A percentile compares a stretch with the other conserved stretches of the same genome.
These are phyloP conservation scores for Monosporozyma aerobia DNA, from an alignment of 805 yeast genomes.

Conservation along the genomic window DNA sequence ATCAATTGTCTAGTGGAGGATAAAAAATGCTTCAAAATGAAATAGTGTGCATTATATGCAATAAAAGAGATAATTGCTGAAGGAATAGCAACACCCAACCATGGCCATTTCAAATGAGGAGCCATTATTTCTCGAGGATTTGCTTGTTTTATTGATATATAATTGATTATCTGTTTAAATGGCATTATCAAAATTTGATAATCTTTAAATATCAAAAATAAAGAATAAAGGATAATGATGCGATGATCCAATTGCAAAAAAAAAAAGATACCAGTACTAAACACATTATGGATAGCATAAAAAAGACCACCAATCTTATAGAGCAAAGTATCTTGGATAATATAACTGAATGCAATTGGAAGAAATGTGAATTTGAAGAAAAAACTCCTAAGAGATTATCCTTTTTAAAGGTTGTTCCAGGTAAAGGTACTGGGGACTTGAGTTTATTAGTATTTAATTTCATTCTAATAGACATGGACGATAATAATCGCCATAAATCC, in stretches of 20 bases:
- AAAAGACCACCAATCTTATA: too few relatives aligned
- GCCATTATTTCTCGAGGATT: slow-evolving; percentile 21
- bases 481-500: background rate
- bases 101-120: slow-evolving; percentile 37
- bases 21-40: slow-evolving; percentile 42
- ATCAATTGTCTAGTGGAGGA: slow-evolving; percentile 33
- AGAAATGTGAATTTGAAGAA: background rate
- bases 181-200: background rate
- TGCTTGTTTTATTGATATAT: background rate
- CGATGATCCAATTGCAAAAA: background rate
- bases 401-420: too few relatives aligned
- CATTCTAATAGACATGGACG: background rate
- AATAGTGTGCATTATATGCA: slow-evolving; percentile 55
- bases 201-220: background rate
- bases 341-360: too few relatives aligned
- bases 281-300: too few relatives aligned
- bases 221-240: background rate
- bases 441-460: background rate
- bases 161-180: too few relatives aligned
- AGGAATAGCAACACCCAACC: slow-evolving; percentile 55
- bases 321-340: too few relatives aligned
- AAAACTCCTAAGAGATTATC: background rate
- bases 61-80: slow-evolving; percentile 43
- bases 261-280: too few relatives aligned
- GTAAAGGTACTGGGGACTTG: background rate